Evolutionary conservation across 2,329 filamentous ascomycete species (phyloP).

Genomic region (Tympanopsis confertula): DNA sequence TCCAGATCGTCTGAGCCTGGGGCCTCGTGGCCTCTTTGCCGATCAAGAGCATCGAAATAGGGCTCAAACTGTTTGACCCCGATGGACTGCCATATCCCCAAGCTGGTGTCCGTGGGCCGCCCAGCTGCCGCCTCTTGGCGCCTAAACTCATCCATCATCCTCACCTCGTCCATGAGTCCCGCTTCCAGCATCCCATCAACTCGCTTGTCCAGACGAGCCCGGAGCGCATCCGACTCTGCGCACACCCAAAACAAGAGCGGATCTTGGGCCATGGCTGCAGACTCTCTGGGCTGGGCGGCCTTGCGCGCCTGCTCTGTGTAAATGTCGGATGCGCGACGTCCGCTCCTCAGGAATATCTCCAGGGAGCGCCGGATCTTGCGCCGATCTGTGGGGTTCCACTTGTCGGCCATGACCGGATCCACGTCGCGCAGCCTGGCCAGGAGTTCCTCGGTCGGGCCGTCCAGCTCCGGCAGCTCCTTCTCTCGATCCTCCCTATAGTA

Average conservation of each 20-base stretch:
- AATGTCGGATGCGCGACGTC: slow-evolving; percentile 70
- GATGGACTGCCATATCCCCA: slow-evolving; percentile 93
- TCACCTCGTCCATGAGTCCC: slow-evolving; percentile 36
- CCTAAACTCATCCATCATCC: slow-evolving; percentile 28
- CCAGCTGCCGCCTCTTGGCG: slow-evolving; percentile 26
- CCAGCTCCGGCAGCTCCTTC: slow-evolving; percentile 56
- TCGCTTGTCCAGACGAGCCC: slow-evolving; percentile 60
- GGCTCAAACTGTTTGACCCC: slow-evolving; percentile 84
- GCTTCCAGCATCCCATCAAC: slow-evolving; percentile 71
- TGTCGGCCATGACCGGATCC: slow-evolving; percentile 77
- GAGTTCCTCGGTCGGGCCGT: slow-evolving; percentile 60
- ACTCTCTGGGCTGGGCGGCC: slow-evolving; percentile 6
- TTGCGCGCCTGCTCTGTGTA: slow-evolving; percentile 62
- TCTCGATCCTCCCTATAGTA: too few species aligned
- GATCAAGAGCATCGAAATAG: slow-evolving; percentile 50
- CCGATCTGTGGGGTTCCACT: slow-evolving; percentile 88
- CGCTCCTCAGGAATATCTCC: slow-evolving; percentile 78
- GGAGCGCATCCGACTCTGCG: slow-evolving; percentile 56
- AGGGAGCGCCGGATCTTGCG: slow-evolving; percentile 83
- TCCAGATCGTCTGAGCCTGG: slow-evolving; percentile 28
- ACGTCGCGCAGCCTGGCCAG: slow-evolving; percentile 63
- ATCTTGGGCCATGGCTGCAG: slow-evolving; percentile 21
- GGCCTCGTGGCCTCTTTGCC: slow-evolving; percentile 17
- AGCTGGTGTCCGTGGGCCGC: slow-evolving; percentile 53
- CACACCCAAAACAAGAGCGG: slow-evolving; percentile 81